A percentile compares a stretch with the other conserved stretches of the same genome.
Evolutionary conservation across 2,329 filamentous ascomycete species (phyloP).

Genomic region (Penicillium verrucosum): DNA sequence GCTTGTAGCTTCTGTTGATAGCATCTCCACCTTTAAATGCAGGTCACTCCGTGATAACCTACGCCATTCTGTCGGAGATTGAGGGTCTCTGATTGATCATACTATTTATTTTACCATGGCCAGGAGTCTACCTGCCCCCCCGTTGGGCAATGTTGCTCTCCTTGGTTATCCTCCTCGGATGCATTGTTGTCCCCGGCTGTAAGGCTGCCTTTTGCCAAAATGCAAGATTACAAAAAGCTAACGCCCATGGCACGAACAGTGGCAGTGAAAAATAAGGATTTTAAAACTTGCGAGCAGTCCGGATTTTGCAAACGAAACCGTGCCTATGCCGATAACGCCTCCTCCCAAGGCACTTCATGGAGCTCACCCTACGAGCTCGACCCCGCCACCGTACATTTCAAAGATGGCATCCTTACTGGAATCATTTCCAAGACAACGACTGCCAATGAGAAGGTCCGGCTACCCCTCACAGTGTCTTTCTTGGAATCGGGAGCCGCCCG

Average conservation of each 20-base stretch:
- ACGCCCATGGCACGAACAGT: slow-evolving; percentile 48
- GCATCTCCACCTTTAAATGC: slow-evolving; percentile 26
- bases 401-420: slow-evolving; percentile 75
- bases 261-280: slow-evolving; percentile 90
- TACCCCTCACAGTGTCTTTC: slow-evolving; percentile 84
- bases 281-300: slow-evolving; percentile 93
- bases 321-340: slow-evolving; percentile 75
- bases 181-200: slow-evolving; percentile 64
- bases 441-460: slow-evolving; percentile 65
- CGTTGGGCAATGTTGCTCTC: slow-evolving; percentile 65
- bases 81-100: slow-evolving; percentile 34
- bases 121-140: slow-evolving; percentile 52
- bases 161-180: slow-evolving; percentile 57
- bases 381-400: slow-evolving; percentile 68
- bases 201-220: slow-evolving; percentile 30
- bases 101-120: slow-evolving; percentile 45
- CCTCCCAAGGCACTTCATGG: slow-evolving; percentile 65
- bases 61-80: slow-evolving; percentile 27
- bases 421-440: slow-evolving; percentile 76
- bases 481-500: slow-evolving; percentile 84
- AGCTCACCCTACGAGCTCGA: slow-evolving; percentile 75
- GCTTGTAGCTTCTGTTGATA: slow-evolving; percentile 30
- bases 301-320: slow-evolving; percentile 97
- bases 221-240: neutral
- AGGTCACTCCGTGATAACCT: slow-evolving; percentile 22